Percentiles rank a stretch among this genome's conserved stretches.
phyloP scores from a whole-genome alignment of 192 early-diverging fungal genomes.

The Entomortierella chlamydospora region DNA sequence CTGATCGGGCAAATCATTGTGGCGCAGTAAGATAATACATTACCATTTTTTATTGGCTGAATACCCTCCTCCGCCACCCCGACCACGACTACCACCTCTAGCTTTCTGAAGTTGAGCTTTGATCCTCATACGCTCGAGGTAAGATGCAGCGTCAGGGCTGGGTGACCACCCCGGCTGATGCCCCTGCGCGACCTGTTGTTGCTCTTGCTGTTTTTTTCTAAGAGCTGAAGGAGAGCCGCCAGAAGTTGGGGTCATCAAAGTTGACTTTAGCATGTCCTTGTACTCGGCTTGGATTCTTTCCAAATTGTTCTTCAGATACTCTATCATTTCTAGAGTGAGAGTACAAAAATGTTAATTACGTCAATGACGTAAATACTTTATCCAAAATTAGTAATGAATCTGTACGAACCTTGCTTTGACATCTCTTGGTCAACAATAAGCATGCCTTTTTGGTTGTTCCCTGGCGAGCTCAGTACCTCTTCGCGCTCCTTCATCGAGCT shows the following conservation, averaged over 20 bases:
- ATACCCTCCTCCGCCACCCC: background rate
- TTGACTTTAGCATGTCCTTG: conserved; percentile 15
- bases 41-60: background rate
- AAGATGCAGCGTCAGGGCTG: conserved; percentile 23
- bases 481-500: conserved; percentile 11
- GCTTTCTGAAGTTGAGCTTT: background rate
- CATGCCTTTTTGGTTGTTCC: conserved; percentile 13
- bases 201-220: background rate
- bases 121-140: conserved; percentile 25
- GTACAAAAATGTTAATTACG: background rate
- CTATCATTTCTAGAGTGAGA: conserved; percentile 28
- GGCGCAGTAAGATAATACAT: background rate
- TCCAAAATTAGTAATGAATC: background rate
- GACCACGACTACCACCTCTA: background rate
- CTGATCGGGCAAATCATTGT: too few species aligned
- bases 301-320: conserved; percentile 23
- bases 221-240: too few species aligned
- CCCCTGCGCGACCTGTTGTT: background rate
- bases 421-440: conserved; percentile 32
- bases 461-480: background rate
- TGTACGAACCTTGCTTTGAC: conserved; percentile 38
- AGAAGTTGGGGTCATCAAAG: too few species aligned
- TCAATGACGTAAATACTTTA: background rate
- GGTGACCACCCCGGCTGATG: background rate
- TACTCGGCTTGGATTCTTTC: conserved; percentile 19